Conservation (phyloP, 495 filamentous ascomycete genomes). For the Hypoxylon intermedium region DNA sequence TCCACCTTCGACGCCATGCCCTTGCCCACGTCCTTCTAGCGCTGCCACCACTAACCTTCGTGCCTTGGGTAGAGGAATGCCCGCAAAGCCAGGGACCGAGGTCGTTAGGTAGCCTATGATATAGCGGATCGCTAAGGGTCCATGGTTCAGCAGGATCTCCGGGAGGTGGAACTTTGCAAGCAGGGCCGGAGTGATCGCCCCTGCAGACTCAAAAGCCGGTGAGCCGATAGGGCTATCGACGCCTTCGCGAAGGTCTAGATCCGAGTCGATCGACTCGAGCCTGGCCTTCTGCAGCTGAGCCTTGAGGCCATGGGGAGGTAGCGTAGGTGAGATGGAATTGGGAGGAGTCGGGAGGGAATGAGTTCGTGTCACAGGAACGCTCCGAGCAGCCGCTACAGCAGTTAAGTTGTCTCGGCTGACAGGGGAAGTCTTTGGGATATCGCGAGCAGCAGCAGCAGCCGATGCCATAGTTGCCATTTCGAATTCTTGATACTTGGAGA, state of each 20-base stretch:
- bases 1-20: constrained; percentile 63
- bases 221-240: constrained; percentile 62
- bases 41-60: constrained; percentile 86
- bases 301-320: constrained; percentile 81
- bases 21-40: constrained; percentile 72
- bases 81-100: constrained; percentile 89
- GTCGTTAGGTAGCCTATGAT: constrained; percentile 93
- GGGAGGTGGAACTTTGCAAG: constrained; percentile 92
- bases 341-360: constrained; percentile 86
- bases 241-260: constrained; percentile 82
- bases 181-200: constrained; percentile 83
- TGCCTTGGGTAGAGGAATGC: constrained; percentile 90
- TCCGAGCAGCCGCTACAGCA: constrained; percentile 63
- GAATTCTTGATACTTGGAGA: constrained; percentile 53
- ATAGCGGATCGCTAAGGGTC: constrained; percentile 91
- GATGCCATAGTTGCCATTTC: constrained; percentile 68
- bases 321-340: constrained; percentile 91
- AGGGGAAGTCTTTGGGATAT: constrained; percentile 71
- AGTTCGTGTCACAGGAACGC: constrained; percentile 62
- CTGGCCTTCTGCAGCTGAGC: constrained; percentile 64
- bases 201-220: constrained; percentile 71
- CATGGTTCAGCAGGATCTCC: constrained; percentile 85
- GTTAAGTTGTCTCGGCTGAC: constrained; percentile 66
- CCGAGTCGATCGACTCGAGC: constrained; percentile 79
- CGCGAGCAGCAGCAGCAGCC: constrained; percentile 65